Base-by-base conservation (phyloP, 306 rosid species). In the Vicia villosa region DNA sequence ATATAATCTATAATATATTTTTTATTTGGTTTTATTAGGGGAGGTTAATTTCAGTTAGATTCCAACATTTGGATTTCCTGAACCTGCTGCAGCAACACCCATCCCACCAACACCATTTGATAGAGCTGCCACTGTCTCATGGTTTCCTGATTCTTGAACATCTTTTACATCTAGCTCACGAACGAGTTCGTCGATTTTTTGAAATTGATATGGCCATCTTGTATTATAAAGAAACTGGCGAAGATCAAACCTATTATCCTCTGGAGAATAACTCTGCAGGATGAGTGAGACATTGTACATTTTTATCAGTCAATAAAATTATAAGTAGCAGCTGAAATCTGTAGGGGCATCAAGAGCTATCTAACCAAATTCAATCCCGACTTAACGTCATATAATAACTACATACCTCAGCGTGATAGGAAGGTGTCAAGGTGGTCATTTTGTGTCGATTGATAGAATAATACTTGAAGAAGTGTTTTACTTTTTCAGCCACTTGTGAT, bases 391-490 rank as follows among this genome's bases (percentile, higher is more conserved):
- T 32, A 4, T 32, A 6, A 4, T 67, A 47, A 21, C 51, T 37
- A 26, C 62, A 52, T 79, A 94, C 97, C 95, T 94, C 98, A 13
- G 96, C 98, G 36, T 94, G 98, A 82, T 94, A 94, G 46, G 97
- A 90, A 12, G 98, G 98, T 36, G 97, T 90, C 77, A 88, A 42
- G 9, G 84, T 89, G 1, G 97, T 90, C 98, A 94, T 88, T 78
- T 94, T 94, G 86, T 90, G 98, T 22, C 97, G 83, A 66, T 90
- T 90, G 37, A 94, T 88, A n/a, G 98, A 94, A 79, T 94, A 88
- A 75, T 87, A 88, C 85, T 88, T 90, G 95, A 87, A 94, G 79
- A 94, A 94, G 74, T 88, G 77, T 77, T 94, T 94, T 54, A 94
- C 97, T 88, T 94, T 94, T 45, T 88, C 99, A 43, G 95, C 99